phyloP scores from a whole-genome alignment of 176 grass and related monocot genomes.

The Eleusine coracana region DNA sequence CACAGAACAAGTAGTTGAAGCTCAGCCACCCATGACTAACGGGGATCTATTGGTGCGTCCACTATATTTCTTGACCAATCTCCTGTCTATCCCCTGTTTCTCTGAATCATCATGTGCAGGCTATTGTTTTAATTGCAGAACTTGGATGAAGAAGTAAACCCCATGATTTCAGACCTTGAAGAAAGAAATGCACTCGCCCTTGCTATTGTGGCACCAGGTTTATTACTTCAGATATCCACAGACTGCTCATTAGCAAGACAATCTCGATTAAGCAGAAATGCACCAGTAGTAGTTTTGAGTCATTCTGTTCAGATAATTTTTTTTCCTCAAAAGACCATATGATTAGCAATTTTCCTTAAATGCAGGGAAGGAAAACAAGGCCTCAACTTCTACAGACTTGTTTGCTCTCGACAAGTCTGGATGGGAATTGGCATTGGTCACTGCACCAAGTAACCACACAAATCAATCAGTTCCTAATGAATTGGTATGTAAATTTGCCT shows the following conservation, averaged over 20 bases:
- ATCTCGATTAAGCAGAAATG: neutral
- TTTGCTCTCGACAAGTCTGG: conserved; percentile 68
- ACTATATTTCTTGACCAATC: conserved; percentile 7
- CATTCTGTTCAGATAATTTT: conserved; percentile 3
- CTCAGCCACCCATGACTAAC: conserved; percentile 33
- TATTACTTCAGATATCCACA: neutral
- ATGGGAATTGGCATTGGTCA: conserved; percentile 84
- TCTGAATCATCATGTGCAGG: conserved; percentile 5
- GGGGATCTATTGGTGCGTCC: conserved; percentile 75
- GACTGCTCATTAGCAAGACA: conserved; percentile 6
- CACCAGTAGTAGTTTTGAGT: neutral
- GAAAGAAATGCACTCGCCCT: conserved; percentile 84
- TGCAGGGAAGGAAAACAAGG: conserved; percentile 64
- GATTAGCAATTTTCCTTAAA: conserved; percentile 24
- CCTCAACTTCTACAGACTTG: conserved; percentile 57
- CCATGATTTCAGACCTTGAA: conserved; percentile 74
- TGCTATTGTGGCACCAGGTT: conserved; percentile 84
- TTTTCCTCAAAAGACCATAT: conserved; percentile 18
- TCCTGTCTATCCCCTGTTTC: neutral
- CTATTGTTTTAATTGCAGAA: conserved; percentile 50
- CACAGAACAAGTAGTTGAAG: conserved; percentile 46
- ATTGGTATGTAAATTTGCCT: conserved; percentile 53
- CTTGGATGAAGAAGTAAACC: conserved; percentile 88
- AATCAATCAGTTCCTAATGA: conserved; percentile 61
- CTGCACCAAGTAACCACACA: conserved; percentile 73